phyloP scores from a whole-genome alignment of 192 early-diverging fungal genomes.

The Jimgerdemannia lactiflua region DNA sequence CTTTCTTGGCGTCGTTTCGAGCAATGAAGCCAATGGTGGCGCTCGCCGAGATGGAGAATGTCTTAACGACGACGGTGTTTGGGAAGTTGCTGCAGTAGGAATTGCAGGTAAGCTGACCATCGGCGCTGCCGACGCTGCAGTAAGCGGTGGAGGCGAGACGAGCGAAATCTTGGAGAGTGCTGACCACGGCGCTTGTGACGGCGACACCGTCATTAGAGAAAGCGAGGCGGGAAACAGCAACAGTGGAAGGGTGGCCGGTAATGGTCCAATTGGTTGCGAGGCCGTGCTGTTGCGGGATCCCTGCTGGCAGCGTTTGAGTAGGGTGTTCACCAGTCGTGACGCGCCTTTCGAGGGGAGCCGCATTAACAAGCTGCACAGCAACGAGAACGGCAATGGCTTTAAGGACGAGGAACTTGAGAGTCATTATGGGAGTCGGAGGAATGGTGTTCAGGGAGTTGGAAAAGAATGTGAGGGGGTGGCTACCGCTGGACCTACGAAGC shows the following conservation, averaged over 20 bases:
- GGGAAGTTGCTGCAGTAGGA: constrained; percentile 13
- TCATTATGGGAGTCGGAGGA: background rate
- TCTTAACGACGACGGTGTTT: constrained; percentile 8
- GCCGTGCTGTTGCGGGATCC: background rate
- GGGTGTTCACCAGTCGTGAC: background rate
- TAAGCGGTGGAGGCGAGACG: constrained; percentile 20
- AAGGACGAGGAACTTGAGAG: background rate
- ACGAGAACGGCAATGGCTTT: background rate
- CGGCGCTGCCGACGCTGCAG: constrained; percentile 8
- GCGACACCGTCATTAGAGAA: background rate
- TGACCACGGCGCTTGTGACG: constrained; percentile 3
- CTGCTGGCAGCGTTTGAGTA: background rate
- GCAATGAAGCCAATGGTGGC: constrained; percentile 21
- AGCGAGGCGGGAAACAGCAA: background rate
- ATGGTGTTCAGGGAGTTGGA: background rate
- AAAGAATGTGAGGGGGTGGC: background rate
- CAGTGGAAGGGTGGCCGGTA: background rate
- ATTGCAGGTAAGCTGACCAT: constrained; percentile 4
- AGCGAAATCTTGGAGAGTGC: constrained; percentile 4
- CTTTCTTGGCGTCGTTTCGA: constrained; percentile 7
- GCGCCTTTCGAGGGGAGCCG: background rate
- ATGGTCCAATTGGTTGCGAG: background rate
- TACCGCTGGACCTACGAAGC: background rate
- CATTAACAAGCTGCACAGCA: background rate
- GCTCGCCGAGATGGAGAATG: constrained; percentile 2